A percentile compares a stretch with the other conserved stretches of the same genome.
Conservation (phyloP, 1,284 basidiomycete species). For the Caloboletus firmus region DNA sequence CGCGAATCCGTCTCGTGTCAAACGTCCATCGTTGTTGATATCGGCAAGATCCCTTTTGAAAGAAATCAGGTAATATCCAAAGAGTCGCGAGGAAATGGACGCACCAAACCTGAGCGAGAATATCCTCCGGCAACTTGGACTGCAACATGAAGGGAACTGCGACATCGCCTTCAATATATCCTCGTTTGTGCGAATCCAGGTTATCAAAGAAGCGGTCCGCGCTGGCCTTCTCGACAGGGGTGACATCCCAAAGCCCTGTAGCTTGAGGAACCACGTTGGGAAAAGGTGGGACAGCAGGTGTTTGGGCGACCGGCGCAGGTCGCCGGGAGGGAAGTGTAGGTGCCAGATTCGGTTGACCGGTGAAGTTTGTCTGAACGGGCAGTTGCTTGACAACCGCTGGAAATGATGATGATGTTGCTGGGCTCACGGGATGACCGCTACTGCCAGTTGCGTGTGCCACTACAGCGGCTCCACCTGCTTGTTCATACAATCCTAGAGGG, state of each 20-base stretch:
- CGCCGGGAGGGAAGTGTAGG: constrained; percentile 28
- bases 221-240: constrained; percentile 75
- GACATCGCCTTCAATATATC: constrained; percentile 89
- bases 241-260: constrained; percentile 75
- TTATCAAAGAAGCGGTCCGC: constrained; percentile 84
- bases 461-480: constrained; percentile 59
- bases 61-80: constrained; percentile 12
- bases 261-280: constrained; percentile 29
- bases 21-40: constrained; percentile 82
- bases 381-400: constrained; percentile 33
- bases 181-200: constrained; percentile 75
- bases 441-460: constrained; percentile 60
- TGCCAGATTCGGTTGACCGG: constrained; percentile 46
- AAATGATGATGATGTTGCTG: constrained; percentile 37
- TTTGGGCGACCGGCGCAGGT: constrained; percentile 15
- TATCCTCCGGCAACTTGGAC: constrained; percentile 82
- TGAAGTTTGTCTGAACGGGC: constrained; percentile 58
- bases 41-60: constrained; percentile 87
- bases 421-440: constrained; percentile 58
- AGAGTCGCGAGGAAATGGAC: constrained; percentile 27
- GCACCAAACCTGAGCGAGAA: constrained; percentile 90
- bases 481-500: constrained; percentile 91
- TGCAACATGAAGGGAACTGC: constrained; percentile 97
- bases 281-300: constrained; percentile 25
- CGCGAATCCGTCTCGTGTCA: constrained; percentile 93